Base-by-base conservation (phyloP, 2,329 filamentous ascomycete genomes). In the Lachnellula cervina region DNA sequence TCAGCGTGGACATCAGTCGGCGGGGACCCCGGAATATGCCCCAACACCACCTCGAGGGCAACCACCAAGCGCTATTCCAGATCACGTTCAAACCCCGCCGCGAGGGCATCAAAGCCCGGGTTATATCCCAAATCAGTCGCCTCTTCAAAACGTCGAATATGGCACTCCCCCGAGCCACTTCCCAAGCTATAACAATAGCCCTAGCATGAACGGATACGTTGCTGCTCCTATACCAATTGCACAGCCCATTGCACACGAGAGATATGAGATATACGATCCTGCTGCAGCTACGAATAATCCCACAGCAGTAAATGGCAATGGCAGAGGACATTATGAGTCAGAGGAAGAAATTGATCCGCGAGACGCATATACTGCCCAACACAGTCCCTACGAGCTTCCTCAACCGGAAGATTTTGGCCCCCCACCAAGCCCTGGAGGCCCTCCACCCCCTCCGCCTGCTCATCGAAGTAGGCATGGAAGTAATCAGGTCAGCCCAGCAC, bases 41-140 rank as follows among this genome's bases (percentile, higher is more conserved):
- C 78, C 80, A 54, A 76, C 78, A 17, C 76, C 78, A n/a, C 65
- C 78, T 34, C 75, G 79, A 51, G 65, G 71, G 13, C 78, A 73
- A 5, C 38, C 19, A 14, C 53, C 65, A n/a, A 38, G 49, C 68
- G 51, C 62, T 67, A 47, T 58, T 55, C 54, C 66, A 56, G 50
- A 64, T 59, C 38, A 63, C 57, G 56, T 67, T 14, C 79, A 81
- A 55, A 76, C 78, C 21, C 77, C 79, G 14, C 64, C 78, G 37
- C 75, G 80, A 55, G 67, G 72, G 11, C 77, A 80, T 45, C 74
- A 74, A 7, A 77, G 73, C 32, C 64, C 75, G 19, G 68, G 67
- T 4, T 77, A 75, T 59, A 67, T 78, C n/a, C 71, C 78, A 7
- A 77, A 69, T 17, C 80, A 82, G 57, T 77, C 80, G n/a, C 78